Evolutionary conservation across 2,329 filamentous ascomycete species (phyloP).

Genomic region (Ceratocystis cacaofunesta): DNA sequence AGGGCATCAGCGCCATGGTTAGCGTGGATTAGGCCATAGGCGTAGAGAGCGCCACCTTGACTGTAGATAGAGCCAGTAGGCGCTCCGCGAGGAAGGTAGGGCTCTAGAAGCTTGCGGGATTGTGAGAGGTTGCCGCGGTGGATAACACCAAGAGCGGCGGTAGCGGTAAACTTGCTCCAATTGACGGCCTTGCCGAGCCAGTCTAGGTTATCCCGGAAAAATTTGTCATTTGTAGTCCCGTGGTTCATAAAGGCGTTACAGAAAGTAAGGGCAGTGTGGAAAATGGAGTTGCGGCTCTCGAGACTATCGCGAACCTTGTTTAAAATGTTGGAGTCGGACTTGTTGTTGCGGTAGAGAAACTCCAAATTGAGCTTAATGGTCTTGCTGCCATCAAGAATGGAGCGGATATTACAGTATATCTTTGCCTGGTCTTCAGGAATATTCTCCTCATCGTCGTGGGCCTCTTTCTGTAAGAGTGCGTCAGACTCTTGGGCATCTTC

Average conservation of each 20-base stretch:
- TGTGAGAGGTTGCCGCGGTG: constrained; percentile 91
- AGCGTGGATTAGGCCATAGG: constrained; percentile 88
- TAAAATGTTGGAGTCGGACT: constrained; percentile 76
- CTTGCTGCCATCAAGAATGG: constrained; percentile 72
- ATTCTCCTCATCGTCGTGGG: constrained; percentile 40
- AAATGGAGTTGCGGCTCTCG: constrained; percentile 92
- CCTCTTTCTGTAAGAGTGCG: constrained; percentile 34
- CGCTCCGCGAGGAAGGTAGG: constrained; percentile 70
- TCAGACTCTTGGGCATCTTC: constrained; percentile 32
- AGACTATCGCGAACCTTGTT: constrained; percentile 95
- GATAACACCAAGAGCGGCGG: constrained; percentile 88
- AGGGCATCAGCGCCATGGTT: constrained; percentile 90
- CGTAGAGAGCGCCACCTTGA: constrained; percentile 89
- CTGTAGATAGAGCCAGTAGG: constrained; percentile 83
- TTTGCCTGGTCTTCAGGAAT: constrained; percentile 38
- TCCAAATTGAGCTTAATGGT: constrained; percentile 91
- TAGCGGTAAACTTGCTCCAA: constrained; percentile 98
- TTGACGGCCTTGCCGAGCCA: constrained; percentile 98
- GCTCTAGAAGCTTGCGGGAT: constrained; percentile 81
- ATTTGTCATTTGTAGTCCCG: constrained; percentile 93
- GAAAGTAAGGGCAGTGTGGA: constrained; percentile 93
- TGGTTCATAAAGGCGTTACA: constrained; percentile 99
- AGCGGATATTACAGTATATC: constrained; percentile 48
- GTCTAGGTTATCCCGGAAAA: constrained; percentile 94
- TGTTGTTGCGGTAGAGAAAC: constrained; percentile 91